Evolutionary conservation across 257 asterid species (phyloP), one percentile per base, ranked within the genome.

Genomic region (Solanum pennellii): DNA sequence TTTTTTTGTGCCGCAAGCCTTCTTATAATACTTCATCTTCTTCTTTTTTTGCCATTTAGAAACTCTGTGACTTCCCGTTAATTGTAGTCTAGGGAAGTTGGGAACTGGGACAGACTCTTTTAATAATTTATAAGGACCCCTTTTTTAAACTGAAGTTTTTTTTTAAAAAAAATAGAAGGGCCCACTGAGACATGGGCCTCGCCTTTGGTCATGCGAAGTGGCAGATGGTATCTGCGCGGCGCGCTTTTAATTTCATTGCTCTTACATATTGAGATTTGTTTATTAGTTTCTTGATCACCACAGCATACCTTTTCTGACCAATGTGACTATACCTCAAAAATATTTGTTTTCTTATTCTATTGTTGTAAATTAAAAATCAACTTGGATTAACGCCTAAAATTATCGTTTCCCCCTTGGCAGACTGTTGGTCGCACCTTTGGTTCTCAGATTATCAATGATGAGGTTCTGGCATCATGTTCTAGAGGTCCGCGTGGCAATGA

Each of bases 401-500:
- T 68, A 86, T 20, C 82, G 86, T 89, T 89, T 65, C 75, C 44
- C 76, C 60, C 59, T 85, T 59, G 92, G 92, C 95, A 97, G 98
- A 90, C 94, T 29, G 92, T 92, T 83, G 96, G 95, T 77, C 96
- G 95, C 35, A 88, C 88, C 85, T 89, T 90, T 88, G 96, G 98
- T 79, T 92, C 96, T 89, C 93, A 93, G 83, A 91, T 95, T 77
- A 76, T 94, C 39, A 84, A 86, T 88, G 96, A 94, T 88, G 98
- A 93, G 91, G 94, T 97, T 88, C 89, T 97, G 87, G 85, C 95
- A 35, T 95, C 98, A 33, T 95, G 97, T 87, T 92, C 94, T 73
- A 93, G 96, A 87, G 95, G 98, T 47, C 97, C 96, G 83, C 97
- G 96, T 86, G 99, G 98, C 89, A 94, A 92, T 84, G 97, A 94